Evolutionary conservation across 495 filamentous ascomycete species (phyloP), one percentile per base, ranked within the genome.

Genomic region (Aspergillus avenaceus): DNA sequence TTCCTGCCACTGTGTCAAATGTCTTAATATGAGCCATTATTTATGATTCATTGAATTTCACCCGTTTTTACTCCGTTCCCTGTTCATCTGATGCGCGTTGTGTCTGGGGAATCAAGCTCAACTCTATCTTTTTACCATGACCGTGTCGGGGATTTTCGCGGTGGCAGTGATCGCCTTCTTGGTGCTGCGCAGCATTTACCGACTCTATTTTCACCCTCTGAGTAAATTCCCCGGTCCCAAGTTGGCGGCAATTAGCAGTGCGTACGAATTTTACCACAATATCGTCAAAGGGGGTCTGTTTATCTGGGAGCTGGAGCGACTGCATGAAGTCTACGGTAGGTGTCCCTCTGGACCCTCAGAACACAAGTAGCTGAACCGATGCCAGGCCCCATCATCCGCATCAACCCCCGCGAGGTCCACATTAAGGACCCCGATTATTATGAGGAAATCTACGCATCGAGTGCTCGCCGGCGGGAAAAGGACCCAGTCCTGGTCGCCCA

Each of bases 231-330:
- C 78, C 5, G 78, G 76, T 0, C 74, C 75, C 0, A 74, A 67
- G 56, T 56, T 80, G 4, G 73, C 76, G 0, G 73, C 72, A 0
- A 53, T 62, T 5, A 73, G 71, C 11, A 68, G 64, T 24, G 53
- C 70, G 19, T 76, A 76, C 24, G 79, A 82, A 37, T 73, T 74
- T 29, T 82, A 77, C 52, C 74, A 76, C 42, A 75, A 81, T 43
- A 52, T 78, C 13, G 52, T 75, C 27, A 57, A 65, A 8, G 54
- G 61, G 5, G 76, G 76, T 1, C 58, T 62, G 47, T 82, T 77
- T 49, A 66, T 70, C 8, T 70, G 60, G 47, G 54, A 77, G 52
- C 60, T 79, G 37, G 60, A 70, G 37, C 55, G 64, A 28, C 49
- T 78, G 52, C 77, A 81, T 58, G 23, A 72, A 19, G 42, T 66